These are phyloP conservation scores for Fusarium humuli DNA, from an alignment of 2,329 filamentous ascomycete species.

Conservation along the genomic window DNA sequence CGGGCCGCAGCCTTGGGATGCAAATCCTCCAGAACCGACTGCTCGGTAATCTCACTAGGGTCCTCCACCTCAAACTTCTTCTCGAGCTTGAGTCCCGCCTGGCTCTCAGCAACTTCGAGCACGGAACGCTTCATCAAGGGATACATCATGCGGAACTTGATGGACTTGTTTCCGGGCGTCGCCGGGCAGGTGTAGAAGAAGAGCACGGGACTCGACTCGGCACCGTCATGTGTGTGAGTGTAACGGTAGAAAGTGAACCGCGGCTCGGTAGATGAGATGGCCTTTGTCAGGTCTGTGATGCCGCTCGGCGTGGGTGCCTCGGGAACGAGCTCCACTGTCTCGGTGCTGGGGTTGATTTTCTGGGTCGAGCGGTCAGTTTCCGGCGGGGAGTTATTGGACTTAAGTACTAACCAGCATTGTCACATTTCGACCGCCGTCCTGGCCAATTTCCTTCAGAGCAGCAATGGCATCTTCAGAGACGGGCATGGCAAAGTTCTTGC, in stretches of 20 bases:
- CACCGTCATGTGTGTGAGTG: conserved; percentile 65
- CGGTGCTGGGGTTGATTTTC: conserved; percentile 78
- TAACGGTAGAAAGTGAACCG: conserved; percentile 84
- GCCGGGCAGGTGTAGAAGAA: conserved; percentile 87
- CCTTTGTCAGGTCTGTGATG: conserved; percentile 67
- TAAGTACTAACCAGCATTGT: conserved; percentile 71
- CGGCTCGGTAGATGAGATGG: conserved; percentile 76
- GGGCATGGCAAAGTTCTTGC: conserved; percentile 68
- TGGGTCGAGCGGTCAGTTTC: conserved; percentile 48
- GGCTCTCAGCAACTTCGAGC: conserved; percentile 71
- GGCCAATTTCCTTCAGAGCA: conserved; percentile 70
- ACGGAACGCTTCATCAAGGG: conserved; percentile 77
- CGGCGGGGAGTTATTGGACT: not conserved
- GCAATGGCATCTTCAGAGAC: conserved; percentile 72
- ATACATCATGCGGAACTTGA: conserved; percentile 89
- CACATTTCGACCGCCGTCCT: conserved; percentile 62
- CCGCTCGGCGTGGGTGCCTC: conserved; percentile 63
- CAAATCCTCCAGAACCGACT: conserved; percentile 73
- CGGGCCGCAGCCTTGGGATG: conserved; percentile 74
- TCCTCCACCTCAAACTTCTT: conserved; percentile 78
- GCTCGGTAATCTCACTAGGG: conserved; percentile 76
- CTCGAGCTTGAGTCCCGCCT: conserved; percentile 73
- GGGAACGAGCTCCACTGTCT: conserved; percentile 74
- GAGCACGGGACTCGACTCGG: conserved; percentile 69
- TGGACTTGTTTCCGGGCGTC: conserved; percentile 71